Conservation (phyloP, 352 stramenopile species). For the Phytophthora sp. region DNA sequence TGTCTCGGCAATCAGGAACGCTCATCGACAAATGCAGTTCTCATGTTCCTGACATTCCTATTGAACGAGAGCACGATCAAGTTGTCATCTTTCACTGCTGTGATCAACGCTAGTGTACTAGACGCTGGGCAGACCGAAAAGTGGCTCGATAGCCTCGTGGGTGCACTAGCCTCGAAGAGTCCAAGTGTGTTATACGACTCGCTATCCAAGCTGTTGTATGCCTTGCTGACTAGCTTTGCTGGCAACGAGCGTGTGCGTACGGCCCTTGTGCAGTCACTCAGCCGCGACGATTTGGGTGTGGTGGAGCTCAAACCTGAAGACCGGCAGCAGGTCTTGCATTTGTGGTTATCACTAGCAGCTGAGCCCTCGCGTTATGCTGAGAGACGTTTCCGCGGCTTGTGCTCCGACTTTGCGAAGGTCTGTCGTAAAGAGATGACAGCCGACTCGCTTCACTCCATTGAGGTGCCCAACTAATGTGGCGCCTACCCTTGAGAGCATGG, state of each 20-base stretch:
- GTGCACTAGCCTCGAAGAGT: conserved; percentile 54
- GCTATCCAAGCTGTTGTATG: conserved; percentile 58
- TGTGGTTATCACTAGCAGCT: conserved; percentile 64
- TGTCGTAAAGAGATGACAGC: conserved; percentile 71
- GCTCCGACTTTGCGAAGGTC: conserved; percentile 76
- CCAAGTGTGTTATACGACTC: conserved; percentile 68
- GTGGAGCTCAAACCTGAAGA: conserved; percentile 44
- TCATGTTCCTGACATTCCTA: conserved; percentile 72
- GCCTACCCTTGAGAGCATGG: neutral
- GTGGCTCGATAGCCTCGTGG: conserved; percentile 57
- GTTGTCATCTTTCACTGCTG: conserved; percentile 41
- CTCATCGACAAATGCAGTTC: conserved; percentile 65
- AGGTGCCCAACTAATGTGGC: conserved; percentile 33
- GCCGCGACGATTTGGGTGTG: conserved; percentile 45
- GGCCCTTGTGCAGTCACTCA: conserved; percentile 41
- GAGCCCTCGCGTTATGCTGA: conserved; percentile 58
- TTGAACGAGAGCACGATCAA: conserved; percentile 61
- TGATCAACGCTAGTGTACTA: conserved; percentile 58
- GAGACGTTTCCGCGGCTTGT: conserved; percentile 64
- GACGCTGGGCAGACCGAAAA: conserved; percentile 46
- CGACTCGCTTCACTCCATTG: conserved; percentile 61
- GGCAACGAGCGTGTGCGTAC: conserved; percentile 37
- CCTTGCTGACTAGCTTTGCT: conserved; percentile 51
- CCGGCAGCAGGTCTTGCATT: conserved; percentile 56
- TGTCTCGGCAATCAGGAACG: conserved; percentile 74